A percentile compares a stretch with the other conserved stretches of the same genome.
phyloP scores from a whole-genome alignment of 495 filamentous ascomycete genomes.

The Talaromyces ruber region DNA sequence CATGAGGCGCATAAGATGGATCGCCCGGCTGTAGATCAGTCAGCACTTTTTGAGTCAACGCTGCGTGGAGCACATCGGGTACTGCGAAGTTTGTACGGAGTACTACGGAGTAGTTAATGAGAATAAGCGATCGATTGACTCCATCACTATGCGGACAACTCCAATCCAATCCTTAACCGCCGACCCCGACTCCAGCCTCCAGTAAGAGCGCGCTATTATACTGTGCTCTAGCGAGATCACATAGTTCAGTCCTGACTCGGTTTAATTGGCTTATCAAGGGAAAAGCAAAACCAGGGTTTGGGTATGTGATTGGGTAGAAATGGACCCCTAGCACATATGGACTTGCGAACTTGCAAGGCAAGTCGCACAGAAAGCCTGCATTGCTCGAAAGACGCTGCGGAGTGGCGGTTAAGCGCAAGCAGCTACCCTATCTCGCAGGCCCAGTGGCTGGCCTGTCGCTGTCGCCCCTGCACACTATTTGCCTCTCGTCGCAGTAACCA shows the following conservation, averaged over 20 bases:
- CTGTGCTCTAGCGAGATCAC: background rate
- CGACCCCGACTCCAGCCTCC: background rate
- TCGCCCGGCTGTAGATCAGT: background rate
- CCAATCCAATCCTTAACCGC: slow-evolving; percentile 1
- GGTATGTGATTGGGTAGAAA: background rate
- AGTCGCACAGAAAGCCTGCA: background rate
- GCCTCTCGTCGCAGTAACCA: background rate
- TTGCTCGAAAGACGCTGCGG: background rate
- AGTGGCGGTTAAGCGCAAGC: background rate
- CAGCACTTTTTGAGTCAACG: background rate
- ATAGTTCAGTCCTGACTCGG: background rate
- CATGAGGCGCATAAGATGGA: background rate
- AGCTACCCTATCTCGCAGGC: background rate
- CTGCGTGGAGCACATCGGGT: background rate
- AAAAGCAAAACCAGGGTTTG: background rate
- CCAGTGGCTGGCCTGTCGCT: background rate
- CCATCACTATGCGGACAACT: background rate
- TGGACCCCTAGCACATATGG: background rate
- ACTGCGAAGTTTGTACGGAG: background rate
- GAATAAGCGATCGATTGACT: background rate
- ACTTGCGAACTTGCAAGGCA: background rate
- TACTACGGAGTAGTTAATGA: background rate
- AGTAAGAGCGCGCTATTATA: background rate
- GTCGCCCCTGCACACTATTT: background rate
- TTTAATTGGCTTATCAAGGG: background rate